Evolutionary conservation across 2,329 filamentous ascomycete genomes (phyloP), one percentile per base, ranked within the genome.

Genomic region (Pseudogymnoascus sp.): DNA sequence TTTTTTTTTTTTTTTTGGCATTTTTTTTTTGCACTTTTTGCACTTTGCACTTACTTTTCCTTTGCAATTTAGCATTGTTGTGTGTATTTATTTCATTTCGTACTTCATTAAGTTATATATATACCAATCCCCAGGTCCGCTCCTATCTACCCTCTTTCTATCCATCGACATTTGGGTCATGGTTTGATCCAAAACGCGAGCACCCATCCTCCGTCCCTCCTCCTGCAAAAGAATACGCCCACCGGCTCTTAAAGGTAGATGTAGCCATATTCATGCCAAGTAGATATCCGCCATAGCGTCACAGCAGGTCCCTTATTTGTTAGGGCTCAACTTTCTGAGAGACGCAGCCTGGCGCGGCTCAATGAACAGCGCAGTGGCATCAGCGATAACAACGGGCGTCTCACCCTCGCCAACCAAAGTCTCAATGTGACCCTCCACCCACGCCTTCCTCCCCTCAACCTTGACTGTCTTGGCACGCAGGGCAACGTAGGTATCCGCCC

Each of bases 381-480:
- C 90, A 6, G 88, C 91, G 62, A 97, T 73, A 57, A 92, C 80
- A 14, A 80, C 75, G 1, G 86, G 85, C 67, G 80, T 78, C 73
- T 86, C 81, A 7, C 84, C 83, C 35, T 84, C 78, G 67, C 77
- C 77, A 25, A 83, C 82, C 63, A 97, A 75, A 61, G 90, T 87
- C 80, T 96, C 91, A 68, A 97, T 86, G 67, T 84, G 83, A 1
- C 91, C 94, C 75, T 89, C 87, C 1, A 97, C 91, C 91, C 91
- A 97, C 11, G 91, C 93, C 78, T 97, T 97, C 64, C 94, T 82
- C 1, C 94, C 93, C 71, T 97, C 91, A 1, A 93, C 89, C 76
- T 88, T 92, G 8, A 83, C 86, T 18, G 92, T 96, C 71, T 85
- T 83, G 3, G 90, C 92, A 64, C 83, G 81, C 62, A 99, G 76